Conservation (phyloP, 2,329 filamentous ascomycete species). For the Westerdykella aurantiaca region DNA sequence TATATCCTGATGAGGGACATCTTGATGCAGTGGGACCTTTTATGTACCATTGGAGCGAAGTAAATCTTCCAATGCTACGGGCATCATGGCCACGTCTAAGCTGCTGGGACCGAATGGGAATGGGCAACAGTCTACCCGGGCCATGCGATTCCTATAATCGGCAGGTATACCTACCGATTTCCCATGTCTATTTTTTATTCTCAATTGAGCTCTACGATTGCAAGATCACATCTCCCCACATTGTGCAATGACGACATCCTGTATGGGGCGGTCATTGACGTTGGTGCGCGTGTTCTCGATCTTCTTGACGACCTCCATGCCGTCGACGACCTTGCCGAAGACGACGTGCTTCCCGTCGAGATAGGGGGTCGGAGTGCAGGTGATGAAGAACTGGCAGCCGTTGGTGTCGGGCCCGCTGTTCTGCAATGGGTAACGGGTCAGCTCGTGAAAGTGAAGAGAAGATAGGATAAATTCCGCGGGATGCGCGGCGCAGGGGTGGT, state of each 20-base stretch:
- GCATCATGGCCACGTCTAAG: too few relatives aligned
- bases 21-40: too few relatives aligned
- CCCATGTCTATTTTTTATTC: neutral
- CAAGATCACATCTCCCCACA: conserved; percentile 80
- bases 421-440: conserved; percentile 40
- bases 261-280: conserved; percentile 70
- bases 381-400: conserved; percentile 97
- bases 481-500: neutral
- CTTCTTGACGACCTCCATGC: conserved; percentile 86
- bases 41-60: too few relatives aligned
- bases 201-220: neutral
- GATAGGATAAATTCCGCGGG: neutral
- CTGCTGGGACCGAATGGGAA: too few relatives aligned
- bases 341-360: conserved; percentile 92
- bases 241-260: conserved; percentile 77
- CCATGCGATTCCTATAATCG: too few relatives aligned
- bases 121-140: too few relatives aligned
- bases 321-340: conserved; percentile 83
- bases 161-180: too few relatives aligned
- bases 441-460: conserved; percentile 1
- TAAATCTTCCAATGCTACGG: too few relatives aligned
- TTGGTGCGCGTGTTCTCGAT: conserved; percentile 82
- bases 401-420: conserved; percentile 91
- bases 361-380: conserved; percentile 72
- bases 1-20: too few relatives aligned